Conservation (phyloP, 2,329 filamentous ascomycete species). For the Capronia coronata region DNA sequence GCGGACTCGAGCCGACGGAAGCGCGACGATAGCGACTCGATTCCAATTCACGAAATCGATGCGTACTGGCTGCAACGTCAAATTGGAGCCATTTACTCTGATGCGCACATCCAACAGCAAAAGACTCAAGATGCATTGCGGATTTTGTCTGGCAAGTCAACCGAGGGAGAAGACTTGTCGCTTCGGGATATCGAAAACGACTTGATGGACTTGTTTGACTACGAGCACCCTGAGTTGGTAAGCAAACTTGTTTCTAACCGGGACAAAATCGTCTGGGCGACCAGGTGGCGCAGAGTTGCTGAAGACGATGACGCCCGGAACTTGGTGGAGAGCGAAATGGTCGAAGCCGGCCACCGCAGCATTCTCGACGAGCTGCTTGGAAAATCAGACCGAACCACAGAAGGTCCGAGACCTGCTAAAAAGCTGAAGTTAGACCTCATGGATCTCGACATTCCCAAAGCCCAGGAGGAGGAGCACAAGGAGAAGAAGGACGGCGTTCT, state of each 20-base stretch:
- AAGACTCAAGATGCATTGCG: conserved; percentile 80
- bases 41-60: conserved; percentile 85
- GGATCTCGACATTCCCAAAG: conserved; percentile 73
- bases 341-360: conserved; percentile 73
- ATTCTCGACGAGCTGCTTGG: conserved; percentile 85
- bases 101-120: conserved; percentile 87
- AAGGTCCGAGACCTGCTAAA: conserved; percentile 57
- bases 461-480: conserved; percentile 50
- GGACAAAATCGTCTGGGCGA: conserved; percentile 94
- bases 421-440: conserved; percentile 80
- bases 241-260: conserved; percentile 85
- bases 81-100: conserved; percentile 78
- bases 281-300: conserved; percentile 73
- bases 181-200: conserved; percentile 96
- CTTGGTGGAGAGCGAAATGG: conserved; percentile 83
- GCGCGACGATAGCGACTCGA: conserved; percentile 46
- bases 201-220: conserved; percentile 96
- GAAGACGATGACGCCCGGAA: conserved; percentile 66
- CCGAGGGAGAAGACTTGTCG: conserved; percentile 72
- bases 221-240: conserved; percentile 89
- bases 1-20: conserved; percentile 43
- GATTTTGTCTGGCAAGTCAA: conserved; percentile 68
- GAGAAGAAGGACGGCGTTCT: conserved; percentile 59
- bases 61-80: conserved; percentile 95
- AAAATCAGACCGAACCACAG: conserved; percentile 52